A percentile compares a stretch with the other conserved stretches of the same genome.
These are phyloP conservation scores for Phylloporus arenicola DNA, from an alignment of 768 basidiomycete species.

Conservation along the genomic window DNA sequence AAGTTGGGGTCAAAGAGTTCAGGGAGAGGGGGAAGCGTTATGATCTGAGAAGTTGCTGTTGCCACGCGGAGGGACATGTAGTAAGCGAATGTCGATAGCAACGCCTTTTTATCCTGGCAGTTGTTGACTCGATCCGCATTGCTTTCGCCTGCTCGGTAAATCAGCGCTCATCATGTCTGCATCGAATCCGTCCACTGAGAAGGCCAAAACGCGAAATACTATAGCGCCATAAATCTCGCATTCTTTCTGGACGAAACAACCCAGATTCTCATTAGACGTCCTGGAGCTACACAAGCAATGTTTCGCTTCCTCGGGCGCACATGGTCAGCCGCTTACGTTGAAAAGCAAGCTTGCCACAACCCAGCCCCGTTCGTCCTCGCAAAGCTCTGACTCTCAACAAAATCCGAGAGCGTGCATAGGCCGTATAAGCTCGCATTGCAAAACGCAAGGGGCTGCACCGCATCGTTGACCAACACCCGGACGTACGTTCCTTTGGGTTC, in stretches of 20 bases:
- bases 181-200: no score
- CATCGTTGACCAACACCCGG: slow-evolving; percentile 71
- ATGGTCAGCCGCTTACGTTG: not conserved
- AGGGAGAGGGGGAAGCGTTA: slow-evolving; percentile 51
- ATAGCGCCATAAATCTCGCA: no score
- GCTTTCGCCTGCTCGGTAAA: no score
- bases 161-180: no score
- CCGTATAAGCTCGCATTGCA: slow-evolving; percentile 48
- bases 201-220: no score
- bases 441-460: slow-evolving; percentile 53
- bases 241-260: no score
- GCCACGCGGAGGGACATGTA: not conserved
- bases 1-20: slow-evolving; percentile 55
- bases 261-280: no score
- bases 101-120: no score
- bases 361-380: slow-evolving; percentile 62
- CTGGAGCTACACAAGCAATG: no score
- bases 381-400: slow-evolving; percentile 66
- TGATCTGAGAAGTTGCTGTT: slow-evolving; percentile 34
- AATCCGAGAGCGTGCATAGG: slow-evolving; percentile 56
- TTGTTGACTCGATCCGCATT: no score
- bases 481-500: slow-evolving; percentile 41
- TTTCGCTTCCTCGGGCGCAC: no score
- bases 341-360: not conserved
- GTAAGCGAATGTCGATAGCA: no score